These are phyloP conservation scores for Penicillium sp. DNA, from an alignment of 2,329 filamentous ascomycete species.

Conservation along the genomic window DNA sequence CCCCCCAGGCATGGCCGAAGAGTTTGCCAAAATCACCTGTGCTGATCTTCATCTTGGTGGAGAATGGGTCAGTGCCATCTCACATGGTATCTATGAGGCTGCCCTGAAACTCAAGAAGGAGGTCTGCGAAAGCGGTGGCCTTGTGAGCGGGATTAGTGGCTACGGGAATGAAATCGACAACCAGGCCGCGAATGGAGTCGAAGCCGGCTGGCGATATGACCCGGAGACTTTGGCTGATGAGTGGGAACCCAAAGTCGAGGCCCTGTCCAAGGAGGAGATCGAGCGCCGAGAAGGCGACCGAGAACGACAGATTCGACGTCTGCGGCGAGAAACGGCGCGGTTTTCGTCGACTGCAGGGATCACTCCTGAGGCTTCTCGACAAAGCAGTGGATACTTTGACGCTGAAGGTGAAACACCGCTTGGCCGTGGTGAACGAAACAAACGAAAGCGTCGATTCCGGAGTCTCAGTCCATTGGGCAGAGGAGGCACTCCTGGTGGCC, in stretches of 20 bases:
- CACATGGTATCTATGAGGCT: conserved; percentile 94
- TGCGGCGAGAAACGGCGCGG: conserved; percentile 83
- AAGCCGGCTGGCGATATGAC: conserved; percentile 93
- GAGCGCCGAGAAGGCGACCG: conserved; percentile 94
- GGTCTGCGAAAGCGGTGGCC: conserved; percentile 81
- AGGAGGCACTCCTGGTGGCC: conserved; percentile 59
- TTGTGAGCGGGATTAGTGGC: conserved; percentile 67
- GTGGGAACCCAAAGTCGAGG: conserved; percentile 77
- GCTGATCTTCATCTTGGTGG: conserved; percentile 81
- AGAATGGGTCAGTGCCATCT: conserved; percentile 91
- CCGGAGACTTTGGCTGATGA: conserved; percentile 79
- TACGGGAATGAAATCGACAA: conserved; percentile 73
- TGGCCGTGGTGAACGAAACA: conserved; percentile 85
- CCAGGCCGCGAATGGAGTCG: conserved; percentile 72
- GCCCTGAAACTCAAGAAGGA: conserved; percentile 92
- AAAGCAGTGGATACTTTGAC: conserved; percentile 55
- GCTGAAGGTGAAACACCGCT: conserved; percentile 67
- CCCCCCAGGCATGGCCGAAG: conserved; percentile 82
- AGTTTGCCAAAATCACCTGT: conserved; percentile 87
- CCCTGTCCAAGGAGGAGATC: conserved; percentile 88
- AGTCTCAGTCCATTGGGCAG: conserved; percentile 76
- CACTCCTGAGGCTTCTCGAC: conserved; percentile 63
- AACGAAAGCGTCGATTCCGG: conserved; percentile 89
- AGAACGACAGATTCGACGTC: conserved; percentile 78
- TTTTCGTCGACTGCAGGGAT: conserved; percentile 84